phyloP scores from a whole-genome alignment of 106 monocot genomes.

The Triglochin maritima region DNA sequence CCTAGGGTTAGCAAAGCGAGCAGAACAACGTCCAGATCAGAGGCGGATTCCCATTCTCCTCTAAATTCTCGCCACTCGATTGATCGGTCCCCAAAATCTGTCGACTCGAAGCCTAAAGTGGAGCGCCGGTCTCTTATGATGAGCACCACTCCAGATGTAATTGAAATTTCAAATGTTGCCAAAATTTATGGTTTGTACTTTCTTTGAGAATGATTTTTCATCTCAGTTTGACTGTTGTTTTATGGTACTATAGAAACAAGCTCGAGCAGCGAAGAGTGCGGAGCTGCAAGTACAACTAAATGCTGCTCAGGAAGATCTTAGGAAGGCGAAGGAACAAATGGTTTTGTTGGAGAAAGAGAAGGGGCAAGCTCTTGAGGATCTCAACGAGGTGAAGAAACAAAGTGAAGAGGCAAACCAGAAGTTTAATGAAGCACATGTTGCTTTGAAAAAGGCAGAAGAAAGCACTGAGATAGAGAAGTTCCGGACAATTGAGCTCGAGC shows the following conservation, averaged over 20 bases:
- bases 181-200: neutral
- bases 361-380: constrained; percentile 30
- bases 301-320: constrained; percentile 42
- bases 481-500: constrained; percentile 67
- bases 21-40: constrained; percentile 36
- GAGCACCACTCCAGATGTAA: constrained; percentile 53
- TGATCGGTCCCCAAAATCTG: constrained; percentile 33
- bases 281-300: constrained; percentile 29
- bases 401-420: constrained; percentile 40
- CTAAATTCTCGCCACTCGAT: constrained; percentile 31
- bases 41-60: constrained; percentile 34
- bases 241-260: constrained; percentile 26
- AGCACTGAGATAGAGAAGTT: constrained; percentile 46
- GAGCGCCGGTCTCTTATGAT: constrained; percentile 37
- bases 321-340: constrained; percentile 42
- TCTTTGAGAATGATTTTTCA: neutral
- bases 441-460: constrained; percentile 55
- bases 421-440: constrained; percentile 36
- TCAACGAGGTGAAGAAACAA: constrained; percentile 40
- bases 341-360: constrained; percentile 36
- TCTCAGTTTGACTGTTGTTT: neutral
- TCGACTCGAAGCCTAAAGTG: constrained; percentile 39
- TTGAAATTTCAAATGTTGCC: neutral
- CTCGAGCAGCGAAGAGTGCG: constrained; percentile 18
- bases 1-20: constrained; percentile 32